Evolutionary conservation across 345 rosid species (phyloP).

Genomic region (Heritiera littoralis): DNA sequence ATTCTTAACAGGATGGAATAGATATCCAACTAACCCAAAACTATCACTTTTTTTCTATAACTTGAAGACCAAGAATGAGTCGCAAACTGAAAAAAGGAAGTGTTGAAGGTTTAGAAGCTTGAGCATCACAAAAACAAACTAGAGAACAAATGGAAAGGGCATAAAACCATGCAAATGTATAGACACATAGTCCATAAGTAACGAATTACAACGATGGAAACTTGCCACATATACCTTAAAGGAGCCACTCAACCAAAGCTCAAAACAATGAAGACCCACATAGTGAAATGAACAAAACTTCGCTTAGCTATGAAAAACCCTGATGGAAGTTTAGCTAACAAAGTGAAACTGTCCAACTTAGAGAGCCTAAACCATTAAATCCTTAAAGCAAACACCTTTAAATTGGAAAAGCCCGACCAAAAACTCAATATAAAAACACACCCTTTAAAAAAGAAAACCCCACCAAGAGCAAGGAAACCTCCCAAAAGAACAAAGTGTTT

Average conservation of each 20-base stretch:
- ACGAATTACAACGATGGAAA: not conserved
- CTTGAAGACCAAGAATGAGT: constrained; percentile 14
- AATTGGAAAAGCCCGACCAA: not conserved
- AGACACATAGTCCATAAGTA: not conserved
- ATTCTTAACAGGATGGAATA: not conserved
- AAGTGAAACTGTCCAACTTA: constrained; percentile 17
- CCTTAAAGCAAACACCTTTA: constrained; percentile 25
- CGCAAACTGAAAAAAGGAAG: constrained; percentile 18
- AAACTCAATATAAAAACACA: constrained; percentile 23
- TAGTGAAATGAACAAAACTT: constrained; percentile 24
- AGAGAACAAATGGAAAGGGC: constrained; percentile 4
- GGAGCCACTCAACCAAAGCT: constrained; percentile 33
- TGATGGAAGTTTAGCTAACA: constrained; percentile 17
- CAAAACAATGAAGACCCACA: constrained; percentile 37
- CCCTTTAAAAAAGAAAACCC: constrained; percentile 23
- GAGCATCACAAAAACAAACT: constrained; percentile 17
- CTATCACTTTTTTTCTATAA: constrained; percentile 3
- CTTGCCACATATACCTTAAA: constrained; percentile 2
- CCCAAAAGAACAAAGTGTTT: constrained; percentile 5
- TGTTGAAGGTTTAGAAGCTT: not conserved
- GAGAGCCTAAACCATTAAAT: constrained; percentile 15
- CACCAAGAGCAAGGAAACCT: not conserved
- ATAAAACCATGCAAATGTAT: constrained; percentile 1
- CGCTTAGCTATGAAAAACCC: constrained; percentile 11
- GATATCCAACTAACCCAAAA: not conserved